A percentile compares a stretch with the other conserved stretches of the same genome.
These are phyloP conservation scores for Cryptococcus jaspeensis DNA, from an alignment of 1,284 basidiomycete genomes.

Conservation along the genomic window DNA sequence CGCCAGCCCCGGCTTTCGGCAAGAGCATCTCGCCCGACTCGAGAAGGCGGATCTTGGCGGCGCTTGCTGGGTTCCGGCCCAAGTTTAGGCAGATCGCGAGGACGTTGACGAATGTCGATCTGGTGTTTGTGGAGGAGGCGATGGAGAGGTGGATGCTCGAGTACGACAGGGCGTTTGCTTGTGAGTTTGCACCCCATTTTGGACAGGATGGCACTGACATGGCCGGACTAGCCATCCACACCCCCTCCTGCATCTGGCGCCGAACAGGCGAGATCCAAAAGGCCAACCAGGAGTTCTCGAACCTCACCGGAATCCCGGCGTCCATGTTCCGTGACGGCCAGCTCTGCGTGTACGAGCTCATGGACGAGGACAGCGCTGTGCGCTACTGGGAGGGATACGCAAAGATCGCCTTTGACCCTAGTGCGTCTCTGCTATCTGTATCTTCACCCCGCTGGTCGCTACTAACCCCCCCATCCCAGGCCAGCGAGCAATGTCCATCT, in stretches of 20 bases:
- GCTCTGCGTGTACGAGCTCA: conserved; percentile 94
- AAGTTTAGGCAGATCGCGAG: conserved; percentile 92
- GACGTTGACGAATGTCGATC: conserved; percentile 85
- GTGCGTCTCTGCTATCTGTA: conserved; percentile 52
- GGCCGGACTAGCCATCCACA: conserved; percentile 81
- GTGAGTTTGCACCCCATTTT: conserved; percentile 24
- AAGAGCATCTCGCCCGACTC: conserved; percentile 71
- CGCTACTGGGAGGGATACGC: conserved; percentile 93
- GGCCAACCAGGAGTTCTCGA: conserved; percentile 75
- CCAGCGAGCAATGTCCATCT: conserved; percentile 75
- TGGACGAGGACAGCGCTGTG: conserved; percentile 93
- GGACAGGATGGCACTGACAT: neutral
- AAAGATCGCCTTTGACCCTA: conserved; percentile 83
- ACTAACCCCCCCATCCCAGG: conserved; percentile 13
- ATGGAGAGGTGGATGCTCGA: conserved; percentile 93
- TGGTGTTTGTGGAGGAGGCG: conserved; percentile 97
- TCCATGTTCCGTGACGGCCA: conserved; percentile 60
- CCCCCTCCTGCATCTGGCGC: conserved; percentile 95
- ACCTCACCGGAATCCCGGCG: conserved; percentile 41
- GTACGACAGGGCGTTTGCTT: conserved; percentile 90
- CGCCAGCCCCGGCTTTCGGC: conserved; percentile 25
- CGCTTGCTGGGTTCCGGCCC: conserved; percentile 80
- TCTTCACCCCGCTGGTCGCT: conserved; percentile 1
- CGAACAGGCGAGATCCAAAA: conserved; percentile 98
- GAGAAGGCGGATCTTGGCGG: conserved; percentile 70